Base-by-base conservation (phyloP, 1,284 basidiomycete species). In the Naganishia liquefaciens region DNA sequence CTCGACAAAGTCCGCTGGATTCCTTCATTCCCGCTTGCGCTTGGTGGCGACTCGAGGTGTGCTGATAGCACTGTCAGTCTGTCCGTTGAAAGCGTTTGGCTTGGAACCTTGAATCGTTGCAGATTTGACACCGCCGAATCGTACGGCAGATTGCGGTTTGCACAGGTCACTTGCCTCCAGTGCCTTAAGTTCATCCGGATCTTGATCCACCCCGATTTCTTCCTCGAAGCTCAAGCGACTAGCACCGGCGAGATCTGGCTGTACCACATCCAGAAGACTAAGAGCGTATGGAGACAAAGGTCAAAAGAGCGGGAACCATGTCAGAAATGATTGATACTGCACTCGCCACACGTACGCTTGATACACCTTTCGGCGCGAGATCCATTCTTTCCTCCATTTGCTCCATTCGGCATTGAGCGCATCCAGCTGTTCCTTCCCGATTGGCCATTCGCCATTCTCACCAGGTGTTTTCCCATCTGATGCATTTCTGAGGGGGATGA, bases 371-470 rank as follows among this genome's bases (percentile, higher is more conserved):
- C 70, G 68, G 21, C 78, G 67, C n/a, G 72, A 66, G 0, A 69
- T 64, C 77, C 77, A 79, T 54, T 75, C 72, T 63, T 76, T 79
- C 27, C 76, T 71, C 77, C 78, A 79, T 33, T 69, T 71, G 7
- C 51, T 60, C 70, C 77, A 79, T 11, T 76, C 74, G 2, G 60
- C 64, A 62, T 79, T 76, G 53, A 79, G 73, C 61, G 68, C 68
- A 63, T 72, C 72, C 53, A 72, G 71, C 23, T 77, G 74, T 37
- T 75, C 72, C 17, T 70, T 62, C 3, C 69, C 71, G 9, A 66
- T 53, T 30, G 54, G 57, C 0, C 58, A 58, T 13, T 52, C 49
- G 25, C 39, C 43, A 33, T 27, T n/a, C 23, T 49, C 37, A 6
- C 42, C 37, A 39, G 70, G 64, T n/a, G 44, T 42, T 10, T 68